A percentile compares a stretch with the other conserved stretches of the same genome.
Evolutionary conservation across 371 early-diverging fungal species (phyloP).

Genomic region (Mortierella sp.): DNA sequence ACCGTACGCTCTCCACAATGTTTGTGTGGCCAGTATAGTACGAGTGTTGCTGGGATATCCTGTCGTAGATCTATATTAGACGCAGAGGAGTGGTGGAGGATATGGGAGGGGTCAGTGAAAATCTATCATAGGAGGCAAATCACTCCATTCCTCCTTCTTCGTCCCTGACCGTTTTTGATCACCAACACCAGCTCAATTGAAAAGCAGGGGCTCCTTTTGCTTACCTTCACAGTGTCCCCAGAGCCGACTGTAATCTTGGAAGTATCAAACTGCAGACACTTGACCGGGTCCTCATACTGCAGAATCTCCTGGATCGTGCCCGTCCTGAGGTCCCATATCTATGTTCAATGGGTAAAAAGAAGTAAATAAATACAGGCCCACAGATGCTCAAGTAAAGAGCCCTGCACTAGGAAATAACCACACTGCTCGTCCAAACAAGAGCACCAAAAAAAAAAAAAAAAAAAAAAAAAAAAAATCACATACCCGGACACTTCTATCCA

Average conservation of each 20-base stretch:
- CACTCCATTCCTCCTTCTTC: neutral
- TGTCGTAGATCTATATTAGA: slow-evolving; percentile 72
- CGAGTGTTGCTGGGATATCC: slow-evolving; percentile 68
- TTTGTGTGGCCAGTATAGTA: slow-evolving; percentile 60
- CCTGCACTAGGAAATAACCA: neutral
- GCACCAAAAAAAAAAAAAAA: neutral
- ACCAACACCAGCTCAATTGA: neutral
- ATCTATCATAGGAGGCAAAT: neutral
- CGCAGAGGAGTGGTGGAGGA: neutral
- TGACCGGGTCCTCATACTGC: slow-evolving; percentile 64
- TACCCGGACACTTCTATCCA: slow-evolving; percentile 81
- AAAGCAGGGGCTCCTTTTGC: neutral
- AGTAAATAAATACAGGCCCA: slow-evolving; percentile 24
- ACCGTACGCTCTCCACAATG: slow-evolving; percentile 59
- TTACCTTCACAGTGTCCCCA: slow-evolving; percentile 63
- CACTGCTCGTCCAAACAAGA: slow-evolving; percentile 3
- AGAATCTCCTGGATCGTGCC: slow-evolving; percentile 73
- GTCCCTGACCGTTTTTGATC: neutral
- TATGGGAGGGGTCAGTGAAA: neutral
- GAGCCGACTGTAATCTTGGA: slow-evolving; percentile 64
- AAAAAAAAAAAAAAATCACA: slow-evolving; percentile 37
- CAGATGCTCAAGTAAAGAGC: neutral
- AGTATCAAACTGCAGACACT: slow-evolving; percentile 68
- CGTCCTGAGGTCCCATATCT: slow-evolving; percentile 89
- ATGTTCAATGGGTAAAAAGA: slow-evolving; percentile 22